phyloP scores from a whole-genome alignment of 495 filamentous ascomycete species.

The Pseudomonodictys pantanalensis region DNA sequence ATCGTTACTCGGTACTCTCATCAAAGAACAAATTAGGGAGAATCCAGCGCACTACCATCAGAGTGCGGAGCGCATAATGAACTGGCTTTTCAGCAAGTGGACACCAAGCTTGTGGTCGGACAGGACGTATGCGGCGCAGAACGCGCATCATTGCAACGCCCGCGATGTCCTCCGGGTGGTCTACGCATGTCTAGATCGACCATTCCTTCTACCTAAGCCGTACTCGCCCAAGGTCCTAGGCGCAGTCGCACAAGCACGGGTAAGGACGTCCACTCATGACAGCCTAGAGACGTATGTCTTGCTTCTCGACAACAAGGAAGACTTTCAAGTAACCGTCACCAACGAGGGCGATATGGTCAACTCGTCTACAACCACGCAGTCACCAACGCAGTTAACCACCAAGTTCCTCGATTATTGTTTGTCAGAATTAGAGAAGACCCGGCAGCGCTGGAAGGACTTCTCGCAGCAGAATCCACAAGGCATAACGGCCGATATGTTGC shows the following conservation, averaged over 20 bases:
- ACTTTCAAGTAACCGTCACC: constrained; percentile 15
- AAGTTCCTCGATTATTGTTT: constrained; percentile 35
- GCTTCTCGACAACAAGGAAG: constrained; percentile 25
- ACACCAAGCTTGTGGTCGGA: constrained; percentile 54
- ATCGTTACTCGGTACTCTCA: constrained; percentile 65
- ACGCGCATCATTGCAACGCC: constrained; percentile 40
- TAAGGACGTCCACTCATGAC: constrained; percentile 25
- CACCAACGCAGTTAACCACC: constrained; percentile 16
- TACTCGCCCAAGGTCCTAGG: constrained; percentile 33
- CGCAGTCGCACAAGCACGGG: constrained; percentile 44
- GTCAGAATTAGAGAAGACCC: constrained; percentile 30
- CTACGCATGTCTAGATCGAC: constrained; percentile 40
- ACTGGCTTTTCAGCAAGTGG: constrained; percentile 81
- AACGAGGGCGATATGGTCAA: too few species aligned
- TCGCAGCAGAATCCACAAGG: constrained; percentile 25
- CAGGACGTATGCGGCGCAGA: constrained; percentile 38
- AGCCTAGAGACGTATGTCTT: constrained; percentile 44
- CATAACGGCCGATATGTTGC: constrained; percentile 41
- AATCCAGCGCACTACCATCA: constrained; percentile 62
- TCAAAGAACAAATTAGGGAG: constrained; percentile 57
- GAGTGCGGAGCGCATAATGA: constrained; percentile 65
- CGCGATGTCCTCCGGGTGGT: constrained; percentile 43
- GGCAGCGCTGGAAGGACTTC: constrained; percentile 32
- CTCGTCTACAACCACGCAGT: too few species aligned
- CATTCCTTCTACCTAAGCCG: not conserved